These are phyloP conservation scores for Coprinopsis strossmayeri DNA, from an alignment of 768 basidiomycete genomes.

Conservation along the genomic window DNA sequence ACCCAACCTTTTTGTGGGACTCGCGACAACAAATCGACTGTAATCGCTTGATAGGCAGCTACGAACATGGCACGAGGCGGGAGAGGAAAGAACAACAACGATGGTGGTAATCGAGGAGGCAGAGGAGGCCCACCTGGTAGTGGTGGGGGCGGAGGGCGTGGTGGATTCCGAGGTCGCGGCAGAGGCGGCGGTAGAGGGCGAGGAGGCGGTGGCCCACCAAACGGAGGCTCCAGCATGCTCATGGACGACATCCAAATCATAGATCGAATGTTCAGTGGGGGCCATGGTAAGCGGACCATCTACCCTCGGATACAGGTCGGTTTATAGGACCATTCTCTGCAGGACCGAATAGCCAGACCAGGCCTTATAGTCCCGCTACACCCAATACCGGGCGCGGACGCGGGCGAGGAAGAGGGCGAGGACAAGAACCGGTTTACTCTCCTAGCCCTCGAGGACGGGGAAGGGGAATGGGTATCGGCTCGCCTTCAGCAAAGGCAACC, in stretches of 20 bases:
- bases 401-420: slow-evolving; percentile 16
- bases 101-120: background rate
- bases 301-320: slow-evolving; percentile 7
- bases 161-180: slow-evolving; percentile 7
- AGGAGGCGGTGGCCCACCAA: slow-evolving; percentile 4
- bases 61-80: background rate
- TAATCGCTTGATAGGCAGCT: no score
- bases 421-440: slow-evolving; percentile 10
- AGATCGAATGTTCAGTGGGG: slow-evolving; percentile 12
- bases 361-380: slow-evolving; percentile 13
- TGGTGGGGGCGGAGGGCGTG: slow-evolving; percentile 12
- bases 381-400: slow-evolving; percentile 20
- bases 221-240: slow-evolving; percentile 3
- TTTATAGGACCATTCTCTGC: no score
- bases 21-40: no score
- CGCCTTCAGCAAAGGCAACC: slow-evolving; percentile 12
- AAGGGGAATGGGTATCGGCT: slow-evolving; percentile 24
- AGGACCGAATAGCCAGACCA: slow-evolving; percentile 3
- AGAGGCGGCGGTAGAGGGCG: background rate
- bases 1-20: no score
- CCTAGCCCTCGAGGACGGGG: slow-evolving; percentile 16
- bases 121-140: background rate
- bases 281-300: background rate
- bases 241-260: slow-evolving; percentile 2
- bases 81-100: background rate